A percentile compares a stretch with the other conserved stretches of the same genome.
Evolutionary conservation across 2,329 filamentous ascomycete genomes (phyloP).

Genomic region (Penicillium psychrosexuale): DNA sequence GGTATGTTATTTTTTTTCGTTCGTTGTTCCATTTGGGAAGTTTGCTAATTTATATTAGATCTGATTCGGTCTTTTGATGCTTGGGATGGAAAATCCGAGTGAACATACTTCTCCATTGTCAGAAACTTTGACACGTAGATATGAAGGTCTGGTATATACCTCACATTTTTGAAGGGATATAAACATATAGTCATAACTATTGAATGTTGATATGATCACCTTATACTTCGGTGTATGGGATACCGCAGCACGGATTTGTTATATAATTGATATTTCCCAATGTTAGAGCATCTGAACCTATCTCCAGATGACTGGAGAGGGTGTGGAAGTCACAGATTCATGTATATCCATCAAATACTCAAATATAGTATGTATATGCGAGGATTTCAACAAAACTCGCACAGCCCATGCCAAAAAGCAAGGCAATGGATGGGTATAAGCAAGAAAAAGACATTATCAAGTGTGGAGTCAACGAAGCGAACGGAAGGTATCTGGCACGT

Average conservation of each 20-base stretch:
- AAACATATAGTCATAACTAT: neutral
- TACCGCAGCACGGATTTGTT: neutral
- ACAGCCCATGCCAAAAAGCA: neutral
- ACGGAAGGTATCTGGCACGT: neutral
- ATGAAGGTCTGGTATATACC: neutral
- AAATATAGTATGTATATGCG: neutral
- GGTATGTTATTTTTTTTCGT: slow-evolving; percentile 25
- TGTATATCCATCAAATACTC: neutral
- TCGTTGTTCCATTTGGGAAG: neutral
- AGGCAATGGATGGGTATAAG: slow-evolving; percentile 1
- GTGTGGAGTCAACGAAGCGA: neutral
- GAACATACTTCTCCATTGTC: neutral
- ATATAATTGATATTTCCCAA: neutral
- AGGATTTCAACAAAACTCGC: neutral
- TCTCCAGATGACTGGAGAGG: neutral
- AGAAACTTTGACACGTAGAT: neutral
- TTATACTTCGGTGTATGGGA: neutral
- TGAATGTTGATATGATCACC: neutral
- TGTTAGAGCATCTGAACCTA: neutral
- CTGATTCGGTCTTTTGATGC: slow-evolving; percentile 33
- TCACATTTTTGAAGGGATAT: neutral
- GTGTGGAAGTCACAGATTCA: neutral
- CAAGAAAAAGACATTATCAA: neutral
- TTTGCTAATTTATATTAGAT: slow-evolving; percentile 20
- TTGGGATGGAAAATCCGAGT: slow-evolving; percentile 21